These are phyloP conservation scores for Luvunga scandens DNA, from an alignment of 345 rosid species.

Conservation along the genomic window DNA sequence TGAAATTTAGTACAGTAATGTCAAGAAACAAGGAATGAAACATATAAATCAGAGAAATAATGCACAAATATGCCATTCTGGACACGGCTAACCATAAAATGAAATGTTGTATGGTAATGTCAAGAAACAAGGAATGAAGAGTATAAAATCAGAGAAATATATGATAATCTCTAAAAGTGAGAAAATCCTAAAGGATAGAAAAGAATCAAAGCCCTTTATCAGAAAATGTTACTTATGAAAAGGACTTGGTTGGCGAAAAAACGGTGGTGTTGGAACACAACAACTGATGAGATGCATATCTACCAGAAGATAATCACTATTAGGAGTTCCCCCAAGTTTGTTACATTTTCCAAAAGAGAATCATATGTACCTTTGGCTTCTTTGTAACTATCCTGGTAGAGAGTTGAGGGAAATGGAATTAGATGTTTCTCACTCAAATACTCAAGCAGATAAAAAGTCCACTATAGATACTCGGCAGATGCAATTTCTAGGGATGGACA, in stretches of 20 bases:
- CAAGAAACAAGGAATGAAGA: neutral
- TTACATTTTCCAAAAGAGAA: neutral
- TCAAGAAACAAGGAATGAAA: neutral
- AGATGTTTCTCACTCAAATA: neutral
- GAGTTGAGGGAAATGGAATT: neutral
- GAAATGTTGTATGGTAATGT: neutral
- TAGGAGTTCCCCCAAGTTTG: neutral
- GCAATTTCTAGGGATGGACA: neutral
- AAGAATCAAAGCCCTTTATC: neutral
- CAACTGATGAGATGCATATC: neutral
- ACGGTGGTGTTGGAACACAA: neutral
- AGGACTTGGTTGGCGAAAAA: neutral
- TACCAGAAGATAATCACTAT: neutral
- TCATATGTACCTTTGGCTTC: neutral
- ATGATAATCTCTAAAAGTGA: neutral
- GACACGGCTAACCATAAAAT: neutral
- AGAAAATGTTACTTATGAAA: neutral
- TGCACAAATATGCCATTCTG: neutral
- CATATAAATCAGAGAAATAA: neutral
- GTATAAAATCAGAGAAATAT: neutral
- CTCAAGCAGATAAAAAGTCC: neutral
- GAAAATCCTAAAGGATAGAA: neutral
- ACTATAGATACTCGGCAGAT: constrained; percentile 1
- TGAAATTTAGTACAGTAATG: neutral
- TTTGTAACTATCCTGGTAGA: neutral